Conservation (phyloP, 2,329 filamentous ascomycete species). For the Aspergillus thermomutatus region DNA sequence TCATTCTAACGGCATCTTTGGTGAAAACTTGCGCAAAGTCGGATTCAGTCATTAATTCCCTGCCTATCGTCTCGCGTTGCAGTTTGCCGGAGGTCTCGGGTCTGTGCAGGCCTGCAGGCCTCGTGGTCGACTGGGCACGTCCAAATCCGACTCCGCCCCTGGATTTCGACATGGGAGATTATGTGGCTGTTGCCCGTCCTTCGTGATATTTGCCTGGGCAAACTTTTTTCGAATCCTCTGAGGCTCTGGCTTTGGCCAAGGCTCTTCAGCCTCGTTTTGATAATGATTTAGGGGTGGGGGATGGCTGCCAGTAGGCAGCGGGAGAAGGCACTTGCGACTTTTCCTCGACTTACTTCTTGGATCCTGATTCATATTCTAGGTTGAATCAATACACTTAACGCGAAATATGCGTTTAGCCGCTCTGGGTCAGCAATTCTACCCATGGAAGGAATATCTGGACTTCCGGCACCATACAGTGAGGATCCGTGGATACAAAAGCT, state of each 20-base stretch:
- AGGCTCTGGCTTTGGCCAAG: not conserved
- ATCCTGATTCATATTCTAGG: no score
- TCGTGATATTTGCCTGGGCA: not conserved
- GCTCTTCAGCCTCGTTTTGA: not conserved
- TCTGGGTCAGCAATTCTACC: not conserved
- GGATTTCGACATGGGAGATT: not conserved
- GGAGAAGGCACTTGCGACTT: not conserved
- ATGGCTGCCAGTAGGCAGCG: not conserved
- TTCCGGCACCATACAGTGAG: slow-evolving; percentile 11
- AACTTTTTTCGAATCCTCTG: not conserved
- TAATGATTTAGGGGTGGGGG: not conserved
- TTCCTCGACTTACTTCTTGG: not conserved
- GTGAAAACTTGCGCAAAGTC: not conserved
- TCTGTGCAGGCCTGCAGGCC: not conserved
- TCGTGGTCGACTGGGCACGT: not conserved
- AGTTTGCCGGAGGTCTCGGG: not conserved
- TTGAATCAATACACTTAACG: not conserved
- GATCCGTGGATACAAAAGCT: not conserved
- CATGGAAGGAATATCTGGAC: slow-evolving; percentile 11
- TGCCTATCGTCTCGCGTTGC: not conserved
- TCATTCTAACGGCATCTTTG: not conserved
- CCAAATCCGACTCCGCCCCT: not conserved
- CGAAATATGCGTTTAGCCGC: not conserved
- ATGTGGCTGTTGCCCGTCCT: not conserved
- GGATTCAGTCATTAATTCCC: not conserved